These are phyloP conservation scores for Microcos paniculata DNA, from an alignment of 345 rosid species.

Conservation along the genomic window DNA sequence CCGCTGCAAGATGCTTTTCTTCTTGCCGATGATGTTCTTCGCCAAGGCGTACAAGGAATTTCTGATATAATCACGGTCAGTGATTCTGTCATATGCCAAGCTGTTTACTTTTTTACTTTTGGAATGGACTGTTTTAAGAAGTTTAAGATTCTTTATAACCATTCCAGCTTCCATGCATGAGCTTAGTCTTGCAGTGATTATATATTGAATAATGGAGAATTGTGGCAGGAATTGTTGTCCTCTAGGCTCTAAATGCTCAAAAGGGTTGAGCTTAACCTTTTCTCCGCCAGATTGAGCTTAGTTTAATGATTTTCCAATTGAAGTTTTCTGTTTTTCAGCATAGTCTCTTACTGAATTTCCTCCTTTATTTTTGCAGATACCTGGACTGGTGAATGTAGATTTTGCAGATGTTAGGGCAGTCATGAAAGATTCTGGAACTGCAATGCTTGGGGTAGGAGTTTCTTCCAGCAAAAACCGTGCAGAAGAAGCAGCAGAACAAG, in stretches of 20 bases:
- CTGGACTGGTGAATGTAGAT: conserved; percentile 96
- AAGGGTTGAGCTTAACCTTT: neutral
- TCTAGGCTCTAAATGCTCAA: neutral
- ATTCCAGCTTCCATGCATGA: neutral
- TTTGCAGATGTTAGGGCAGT: conserved; percentile 98
- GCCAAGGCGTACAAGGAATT: conserved; percentile 99
- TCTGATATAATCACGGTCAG: conserved; percentile 94
- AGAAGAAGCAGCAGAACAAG: conserved; percentile 99
- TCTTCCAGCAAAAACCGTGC: conserved; percentile 98
- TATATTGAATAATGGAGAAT: neutral
- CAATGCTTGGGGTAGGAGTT: conserved; percentile 99
- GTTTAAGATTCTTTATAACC: neutral
- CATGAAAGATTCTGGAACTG: conserved; percentile 96
- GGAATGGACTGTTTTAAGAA: neutral
- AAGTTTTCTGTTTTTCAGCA: neutral
- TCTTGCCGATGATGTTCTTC: conserved; percentile 87
- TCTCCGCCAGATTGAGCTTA: neutral
- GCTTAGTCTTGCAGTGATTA: neutral
- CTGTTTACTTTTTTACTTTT: neutral
- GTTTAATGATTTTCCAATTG: neutral
- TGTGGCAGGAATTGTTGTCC: neutral
- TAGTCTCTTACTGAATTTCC: neutral
- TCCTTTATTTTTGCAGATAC: conserved; percentile 56
- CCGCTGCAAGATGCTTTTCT: conserved; percentile 98
- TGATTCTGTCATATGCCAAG: conserved; percentile 12